Base-by-base conservation (phyloP, 208 protist genomes). In the Endotrypanum monterogeii region DNA sequence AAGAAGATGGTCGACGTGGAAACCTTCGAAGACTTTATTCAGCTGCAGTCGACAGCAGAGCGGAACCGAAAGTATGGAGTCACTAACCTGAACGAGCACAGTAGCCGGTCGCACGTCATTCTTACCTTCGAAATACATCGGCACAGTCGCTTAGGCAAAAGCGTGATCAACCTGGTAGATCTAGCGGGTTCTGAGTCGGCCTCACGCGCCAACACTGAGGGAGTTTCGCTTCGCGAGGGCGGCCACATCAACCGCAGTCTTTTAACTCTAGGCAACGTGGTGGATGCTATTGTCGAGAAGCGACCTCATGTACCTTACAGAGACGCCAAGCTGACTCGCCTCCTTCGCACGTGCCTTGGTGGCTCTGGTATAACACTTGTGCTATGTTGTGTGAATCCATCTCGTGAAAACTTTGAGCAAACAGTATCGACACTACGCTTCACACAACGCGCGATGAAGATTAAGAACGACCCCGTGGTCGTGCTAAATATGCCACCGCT, bases 201-300 rank as follows among this genome's bases (percentile, higher is more conserved):
- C 30, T 84, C 86, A 39, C 84, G 87, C 58, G 81, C 89, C 37
- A 87, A 95, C 77, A 97, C 97, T 0, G 88, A 94, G 18, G 98
- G 98, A 11, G 55, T 80, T 9, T 76, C 83, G 67, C 85, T 93
- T 12, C 77, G 89, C 28, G 89, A 89, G 48, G 84, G 82, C 37
- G 87, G 84, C 56, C 85, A 94, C 73, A 98, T 99, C 78, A 98
- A 99, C 79, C 73, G 86, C 23, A 97, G 92, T 66, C 86, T 99
- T 32, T 85, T 95, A 54, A 83, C 92, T 16, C 87, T 99, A 1
- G 94, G 94, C 46, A 96, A 95, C 56, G 95, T 98, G 23, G 95
- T 98, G 14, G 79, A 95, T 52, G 79, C 79, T 12, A 78, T 99
- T 23, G 76, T 90, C 30, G 86, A 89, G 71, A 83, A 81, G 58